Evolutionary conservation across 805 yeast genomes (phyloP).

Genomic region (Yamadazyma paraphyllophila): DNA sequence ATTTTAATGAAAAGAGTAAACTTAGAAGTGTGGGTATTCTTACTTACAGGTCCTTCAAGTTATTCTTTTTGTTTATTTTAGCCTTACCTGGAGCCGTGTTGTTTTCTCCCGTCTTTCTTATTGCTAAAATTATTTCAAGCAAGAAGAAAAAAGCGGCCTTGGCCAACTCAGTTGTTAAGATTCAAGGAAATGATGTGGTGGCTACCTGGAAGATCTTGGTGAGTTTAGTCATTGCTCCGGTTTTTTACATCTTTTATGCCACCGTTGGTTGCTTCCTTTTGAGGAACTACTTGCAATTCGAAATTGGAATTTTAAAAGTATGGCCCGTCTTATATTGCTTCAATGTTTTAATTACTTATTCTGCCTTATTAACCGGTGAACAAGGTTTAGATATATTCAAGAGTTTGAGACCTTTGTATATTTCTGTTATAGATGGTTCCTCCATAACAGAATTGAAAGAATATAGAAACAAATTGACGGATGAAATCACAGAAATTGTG

Average conservation of each 20-base stretch:
- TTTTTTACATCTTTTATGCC: conserved; percentile 80
- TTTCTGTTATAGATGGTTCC: conserved; percentile 58
- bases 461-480: conserved; percentile 60
- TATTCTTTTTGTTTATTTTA: conserved; percentile 54
- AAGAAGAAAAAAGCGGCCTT: conserved; percentile 76
- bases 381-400: conserved; percentile 87
- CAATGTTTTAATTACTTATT: conserved; percentile 73
- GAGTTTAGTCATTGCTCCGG: conserved; percentile 84
- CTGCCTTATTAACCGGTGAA: conserved; percentile 92
- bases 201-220: conserved; percentile 97
- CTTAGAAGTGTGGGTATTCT: conserved; percentile 52
- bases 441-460: conserved; percentile 58
- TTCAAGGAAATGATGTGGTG: conserved; percentile 88
- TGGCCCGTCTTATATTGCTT: conserved; percentile 52
- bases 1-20: conserved; percentile 49
- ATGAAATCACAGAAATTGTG: conserved; percentile 73
- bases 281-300: conserved; percentile 19
- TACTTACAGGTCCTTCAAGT: conserved; percentile 53
- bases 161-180: conserved; percentile 83
- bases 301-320: conserved; percentile 31
- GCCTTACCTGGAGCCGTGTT: conserved; percentile 87
- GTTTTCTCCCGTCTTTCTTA: conserved; percentile 83
- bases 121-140: conserved; percentile 71
- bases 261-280: conserved; percentile 48
- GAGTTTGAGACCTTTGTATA: conserved; percentile 76